These are phyloP conservation scores for Apiosordaria backusii DNA, from an alignment of 495 filamentous ascomycete genomes.

Conservation along the genomic window DNA sequence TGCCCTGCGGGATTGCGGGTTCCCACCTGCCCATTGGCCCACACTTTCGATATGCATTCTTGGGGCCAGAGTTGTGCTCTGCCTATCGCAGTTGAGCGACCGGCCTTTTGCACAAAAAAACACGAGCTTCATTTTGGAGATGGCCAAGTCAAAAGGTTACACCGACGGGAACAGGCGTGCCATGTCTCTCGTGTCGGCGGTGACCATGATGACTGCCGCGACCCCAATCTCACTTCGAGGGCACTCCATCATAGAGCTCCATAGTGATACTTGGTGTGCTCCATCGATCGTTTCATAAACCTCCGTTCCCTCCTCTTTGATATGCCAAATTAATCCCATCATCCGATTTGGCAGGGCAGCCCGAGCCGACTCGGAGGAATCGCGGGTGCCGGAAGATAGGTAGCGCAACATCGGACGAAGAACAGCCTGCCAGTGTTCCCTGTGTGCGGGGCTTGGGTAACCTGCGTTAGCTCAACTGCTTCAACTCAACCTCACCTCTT, in stretches of 20 bases:
- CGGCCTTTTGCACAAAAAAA: conserved; percentile 9
- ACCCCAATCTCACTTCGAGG: no score
- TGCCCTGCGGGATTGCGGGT: conserved; percentile 15
- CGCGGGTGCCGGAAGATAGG: not conserved
- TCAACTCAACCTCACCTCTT: not conserved
- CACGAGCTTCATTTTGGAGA: conserved; percentile 13
- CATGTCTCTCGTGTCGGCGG: not conserved
- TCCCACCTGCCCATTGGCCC: conserved; percentile 17
- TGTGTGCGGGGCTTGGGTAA: not conserved
- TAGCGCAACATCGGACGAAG: not conserved
- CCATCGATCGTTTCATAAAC: not conserved
- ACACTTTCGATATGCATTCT: not conserved
- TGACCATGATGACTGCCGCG: not conserved
- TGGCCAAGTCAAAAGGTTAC: not conserved
- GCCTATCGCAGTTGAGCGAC: conserved; percentile 15
- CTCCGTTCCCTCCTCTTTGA: not conserved
- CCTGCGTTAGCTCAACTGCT: not conserved
- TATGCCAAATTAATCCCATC: no score
- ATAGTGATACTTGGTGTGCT: not conserved
- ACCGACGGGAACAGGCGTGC: not conserved
- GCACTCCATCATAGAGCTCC: not conserved
- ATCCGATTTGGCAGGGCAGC: not conserved
- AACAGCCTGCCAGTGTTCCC: not conserved
- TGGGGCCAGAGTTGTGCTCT: not conserved
- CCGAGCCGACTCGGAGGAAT: not conserved